phyloP scores from a whole-genome alignment of 495 filamentous ascomycete genomes.

The Rostrohypoxylon terebratum region DNA sequence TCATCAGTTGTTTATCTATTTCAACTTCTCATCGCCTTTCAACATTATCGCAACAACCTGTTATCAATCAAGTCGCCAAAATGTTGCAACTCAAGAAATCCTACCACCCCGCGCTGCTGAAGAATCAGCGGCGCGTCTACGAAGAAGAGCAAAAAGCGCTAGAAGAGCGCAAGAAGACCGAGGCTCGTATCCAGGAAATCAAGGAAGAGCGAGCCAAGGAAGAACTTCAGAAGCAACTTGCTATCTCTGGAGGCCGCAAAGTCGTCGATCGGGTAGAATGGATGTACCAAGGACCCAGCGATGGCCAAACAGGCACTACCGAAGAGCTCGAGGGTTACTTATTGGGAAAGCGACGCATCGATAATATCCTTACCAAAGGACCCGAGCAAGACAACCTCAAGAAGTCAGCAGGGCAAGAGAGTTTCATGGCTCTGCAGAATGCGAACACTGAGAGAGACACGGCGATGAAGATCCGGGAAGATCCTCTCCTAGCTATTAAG shows the following conservation, averaged over 20 bases:
- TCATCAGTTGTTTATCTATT: slow-evolving; percentile 6
- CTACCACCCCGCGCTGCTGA: slow-evolving; percentile 88
- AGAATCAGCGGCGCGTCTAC: slow-evolving; percentile 87
- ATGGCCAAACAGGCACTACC: slow-evolving; percentile 80
- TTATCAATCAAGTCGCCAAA: slow-evolving; percentile 54
- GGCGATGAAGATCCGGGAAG: slow-evolving; percentile 84
- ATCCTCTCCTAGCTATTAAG: slow-evolving; percentile 92
- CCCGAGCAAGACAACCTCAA: slow-evolving; percentile 82
- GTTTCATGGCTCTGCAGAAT: slow-evolving; percentile 68
- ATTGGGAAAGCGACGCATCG: slow-evolving; percentile 90
- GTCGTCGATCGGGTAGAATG: slow-evolving; percentile 87
- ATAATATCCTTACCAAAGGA: slow-evolving; percentile 84
- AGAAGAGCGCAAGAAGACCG: slow-evolving; percentile 90
- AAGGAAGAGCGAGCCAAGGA: slow-evolving; percentile 93
- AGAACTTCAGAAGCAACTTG: slow-evolving; percentile 89
- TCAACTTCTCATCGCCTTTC: slow-evolving; percentile 19
- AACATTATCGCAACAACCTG: slow-evolving; percentile 20
- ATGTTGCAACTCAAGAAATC: slow-evolving; percentile 99
- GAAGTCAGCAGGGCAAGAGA: slow-evolving; percentile 78
- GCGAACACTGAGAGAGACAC: slow-evolving; percentile 79
- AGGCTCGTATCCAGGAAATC: slow-evolving; percentile 80
- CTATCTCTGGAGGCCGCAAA: slow-evolving; percentile 84
- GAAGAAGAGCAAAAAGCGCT: slow-evolving; percentile 92
- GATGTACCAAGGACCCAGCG: slow-evolving; percentile 94
- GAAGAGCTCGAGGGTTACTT: slow-evolving; percentile 96